phyloP scores from a whole-genome alignment of 805 yeast species.

The Saccharomyces kudriavzevii region DNA sequence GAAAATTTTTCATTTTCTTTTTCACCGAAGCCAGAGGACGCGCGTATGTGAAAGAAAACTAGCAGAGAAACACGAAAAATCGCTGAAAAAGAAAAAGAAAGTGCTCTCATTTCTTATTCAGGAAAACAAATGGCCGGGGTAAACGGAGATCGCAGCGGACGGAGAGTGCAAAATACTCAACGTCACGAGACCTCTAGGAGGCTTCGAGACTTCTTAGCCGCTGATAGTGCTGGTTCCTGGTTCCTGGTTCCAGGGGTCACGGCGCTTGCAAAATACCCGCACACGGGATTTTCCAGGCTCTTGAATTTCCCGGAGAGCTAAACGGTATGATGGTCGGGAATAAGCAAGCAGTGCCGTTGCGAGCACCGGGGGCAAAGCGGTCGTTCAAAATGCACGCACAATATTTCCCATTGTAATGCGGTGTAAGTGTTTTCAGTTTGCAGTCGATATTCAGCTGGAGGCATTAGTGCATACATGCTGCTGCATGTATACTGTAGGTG shows the following conservation, averaged over 20 bases:
- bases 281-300: background rate
- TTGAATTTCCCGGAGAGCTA: background rate
- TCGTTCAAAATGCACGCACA: background rate
- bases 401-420: background rate
- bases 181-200: background rate
- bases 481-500: background rate
- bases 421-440: background rate
- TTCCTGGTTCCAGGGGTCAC: background rate
- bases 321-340: background rate
- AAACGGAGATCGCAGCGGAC: background rate
- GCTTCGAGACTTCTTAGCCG: background rate
- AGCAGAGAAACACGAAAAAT: background rate
- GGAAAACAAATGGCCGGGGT: background rate
- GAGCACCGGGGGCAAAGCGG: background rate
- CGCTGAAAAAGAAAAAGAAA: background rate
- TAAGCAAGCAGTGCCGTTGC: background rate
- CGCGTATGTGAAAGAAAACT: background rate
- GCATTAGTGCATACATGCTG: background rate
- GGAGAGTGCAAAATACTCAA: background rate
- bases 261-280: background rate
- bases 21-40: background rate
- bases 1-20: background rate
- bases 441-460: background rate
- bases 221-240: background rate
- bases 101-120: background rate